A percentile compares a stretch with the other conserved stretches of the same genome.
Conservation (phyloP, 169 alveolate species). For the Neospora caninum region DNA sequence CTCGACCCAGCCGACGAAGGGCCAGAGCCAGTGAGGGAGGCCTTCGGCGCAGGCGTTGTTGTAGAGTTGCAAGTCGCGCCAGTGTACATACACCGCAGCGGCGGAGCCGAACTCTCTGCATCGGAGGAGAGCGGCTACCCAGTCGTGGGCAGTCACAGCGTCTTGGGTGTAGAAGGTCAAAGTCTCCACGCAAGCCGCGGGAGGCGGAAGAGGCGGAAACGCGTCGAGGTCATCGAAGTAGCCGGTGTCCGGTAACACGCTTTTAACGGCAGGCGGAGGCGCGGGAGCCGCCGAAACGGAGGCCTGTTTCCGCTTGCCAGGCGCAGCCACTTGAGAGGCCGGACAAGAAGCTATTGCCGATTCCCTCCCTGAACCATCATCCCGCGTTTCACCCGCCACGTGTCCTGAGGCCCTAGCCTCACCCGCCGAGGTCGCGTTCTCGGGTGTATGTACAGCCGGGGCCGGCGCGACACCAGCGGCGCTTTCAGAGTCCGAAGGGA, state of each 20-base stretch:
- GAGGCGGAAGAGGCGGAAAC: conserved; percentile 13
- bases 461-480: too few species aligned
- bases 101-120: conserved; percentile 19
- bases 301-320: too few species aligned
- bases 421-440: too few species aligned
- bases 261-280: neutral
- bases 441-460: too few species aligned
- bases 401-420: too few species aligned
- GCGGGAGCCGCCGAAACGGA: neutral
- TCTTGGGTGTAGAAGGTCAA: conserved; percentile 1
- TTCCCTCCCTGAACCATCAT: too few species aligned
- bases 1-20: neutral
- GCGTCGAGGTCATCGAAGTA: conserved; percentile 8
- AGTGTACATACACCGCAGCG: conserved; percentile 29
- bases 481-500: too few species aligned
- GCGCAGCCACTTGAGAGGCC: neutral
- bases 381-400: too few species aligned
- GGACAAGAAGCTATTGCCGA: neutral
- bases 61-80: neutral
- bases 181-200: conserved; percentile 1
- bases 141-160: conserved; percentile 41
- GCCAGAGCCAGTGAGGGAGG: conserved; percentile 39
- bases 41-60: conserved; percentile 29
- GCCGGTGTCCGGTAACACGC: neutral
- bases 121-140: conserved; percentile 15